phyloP scores from a whole-genome alignment of 345 rosid species.

The Citrus trifoliata region DNA sequence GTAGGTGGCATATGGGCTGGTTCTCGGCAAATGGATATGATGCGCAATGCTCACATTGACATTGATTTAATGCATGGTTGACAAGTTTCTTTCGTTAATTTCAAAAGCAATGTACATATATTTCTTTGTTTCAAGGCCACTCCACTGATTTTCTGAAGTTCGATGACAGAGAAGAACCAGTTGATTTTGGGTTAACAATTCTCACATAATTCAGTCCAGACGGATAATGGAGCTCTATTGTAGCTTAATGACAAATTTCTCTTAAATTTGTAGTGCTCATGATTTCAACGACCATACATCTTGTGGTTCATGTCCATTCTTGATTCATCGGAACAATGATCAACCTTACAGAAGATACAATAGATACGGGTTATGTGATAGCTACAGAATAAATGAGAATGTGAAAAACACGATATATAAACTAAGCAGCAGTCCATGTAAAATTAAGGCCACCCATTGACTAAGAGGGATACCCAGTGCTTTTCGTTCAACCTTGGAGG shows the following conservation, averaged over 20 bases:
- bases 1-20: slow-evolving; percentile 67
- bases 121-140: slow-evolving; percentile 21
- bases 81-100: slow-evolving; percentile 18
- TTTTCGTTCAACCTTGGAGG: slow-evolving; percentile 33
- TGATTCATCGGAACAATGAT: background rate
- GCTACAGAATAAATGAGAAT: background rate
- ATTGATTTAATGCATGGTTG: slow-evolving; percentile 94
- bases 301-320: background rate
- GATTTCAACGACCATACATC: slow-evolving; percentile 7
- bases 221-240: slow-evolving; percentile 24
- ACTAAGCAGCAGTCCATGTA: slow-evolving; percentile 31
- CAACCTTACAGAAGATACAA: background rate
- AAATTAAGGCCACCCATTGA: slow-evolving; percentile 26
- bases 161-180: slow-evolving; percentile 14
- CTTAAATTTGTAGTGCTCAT: slow-evolving; percentile 2
- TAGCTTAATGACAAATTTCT: slow-evolving; percentile 25
- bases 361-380: background rate
- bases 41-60: slow-evolving; percentile 65
- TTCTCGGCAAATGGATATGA: slow-evolving; percentile 66
- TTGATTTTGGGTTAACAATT: slow-evolving; percentile 23
- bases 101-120: slow-evolving; percentile 33
- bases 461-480: slow-evolving; percentile 23
- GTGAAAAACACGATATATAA: background rate
- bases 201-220: slow-evolving; percentile 22
- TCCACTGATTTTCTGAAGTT: slow-evolving; percentile 19